Percentiles rank a stretch among this genome's conserved stretches.
Conservation (phyloP, 2,329 filamentous ascomycete genomes). For the Venturia effusa region DNA sequence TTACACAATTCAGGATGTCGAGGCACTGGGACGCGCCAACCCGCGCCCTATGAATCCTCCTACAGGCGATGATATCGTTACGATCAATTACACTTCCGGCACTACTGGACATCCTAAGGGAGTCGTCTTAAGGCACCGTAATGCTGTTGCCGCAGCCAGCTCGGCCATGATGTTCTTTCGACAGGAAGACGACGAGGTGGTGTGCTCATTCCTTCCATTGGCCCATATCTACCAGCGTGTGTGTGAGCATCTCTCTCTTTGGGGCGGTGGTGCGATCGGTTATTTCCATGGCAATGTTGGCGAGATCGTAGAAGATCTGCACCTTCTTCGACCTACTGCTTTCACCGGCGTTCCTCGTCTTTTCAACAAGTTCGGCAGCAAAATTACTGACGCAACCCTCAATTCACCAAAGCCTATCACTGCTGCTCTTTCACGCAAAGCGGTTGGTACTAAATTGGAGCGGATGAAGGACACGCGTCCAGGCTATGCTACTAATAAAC, state of each 20-base stretch:
- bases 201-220: constrained; percentile 81
- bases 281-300: constrained; percentile 91
- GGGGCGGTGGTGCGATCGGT: constrained; percentile 64
- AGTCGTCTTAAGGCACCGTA: constrained; percentile 70
- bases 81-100: constrained; percentile 85
- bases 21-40: constrained; percentile 63
- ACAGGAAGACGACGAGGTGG: constrained; percentile 49
- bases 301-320: constrained; percentile 82
- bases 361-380: constrained; percentile 80
- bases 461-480: constrained; percentile 58
- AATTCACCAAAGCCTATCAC: constrained; percentile 56
- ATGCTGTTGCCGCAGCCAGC: constrained; percentile 63
- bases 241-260: constrained; percentile 63
- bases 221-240: constrained; percentile 91
- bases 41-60: constrained; percentile 63
- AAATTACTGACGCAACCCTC: constrained; percentile 68
- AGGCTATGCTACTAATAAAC: constrained; percentile 66
- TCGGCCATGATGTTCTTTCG: constrained; percentile 44
- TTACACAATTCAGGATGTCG: constrained; percentile 69
- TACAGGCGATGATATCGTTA: constrained; percentile 63
- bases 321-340: constrained; percentile 68
- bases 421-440: constrained; percentile 68
- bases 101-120: constrained; percentile 78
- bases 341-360: constrained; percentile 86
- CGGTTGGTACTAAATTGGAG: constrained; percentile 70